Evolutionary conservation across 345 rosid genomes (phyloP), one percentile per base, ranked within the genome.

Genomic region (Camelina sativa): DNA sequence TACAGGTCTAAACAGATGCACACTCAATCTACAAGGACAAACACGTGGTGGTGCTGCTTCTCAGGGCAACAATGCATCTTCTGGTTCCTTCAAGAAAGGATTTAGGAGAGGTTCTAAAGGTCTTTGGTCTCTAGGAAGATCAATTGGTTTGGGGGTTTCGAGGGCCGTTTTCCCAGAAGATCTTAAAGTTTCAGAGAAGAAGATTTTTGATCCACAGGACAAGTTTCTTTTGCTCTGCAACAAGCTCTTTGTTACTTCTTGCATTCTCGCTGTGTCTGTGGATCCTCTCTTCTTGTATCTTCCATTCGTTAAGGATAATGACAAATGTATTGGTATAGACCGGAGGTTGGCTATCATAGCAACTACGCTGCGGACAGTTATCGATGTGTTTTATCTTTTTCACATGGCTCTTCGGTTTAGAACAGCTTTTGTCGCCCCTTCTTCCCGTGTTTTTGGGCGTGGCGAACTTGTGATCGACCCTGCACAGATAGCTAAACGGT

Each of bases 401-500:
- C 99, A 79, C 71, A 95, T 95, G 91, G 88, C 85, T 72, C 91
- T 95, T 28, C 97, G 84, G 85, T 95, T 95, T 80, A 93, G 97
- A 69, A 95, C 99, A 35, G 99, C 97, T 74, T 95, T 86, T 80
- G 89, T 95, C 16, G 97, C 97, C 2, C 99, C 97, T 32, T 92
- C 97, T 74, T 95, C 99, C 62, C 91, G 97, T 69, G 97, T 92
- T 65, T 95, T 95, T 59, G 99, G 99, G 44, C 85, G 99, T 4
- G 99, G 99, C 11, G 99, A 92, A 83, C 97, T 92, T 78, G 99
- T 95, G 69, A 92, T 90, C 17, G 96, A 92, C 67, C 86, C 97
- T 75, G 82, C 87, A 55, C 86, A 85, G 85, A 92, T 95, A 66
- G 99, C 99, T 17, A 95, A 90, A 76, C 86, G 93, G 48, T 95